Conservation (phyloP, 2,329 filamentous ascomycete species). For the Zymoseptoria crescenta region DNA sequence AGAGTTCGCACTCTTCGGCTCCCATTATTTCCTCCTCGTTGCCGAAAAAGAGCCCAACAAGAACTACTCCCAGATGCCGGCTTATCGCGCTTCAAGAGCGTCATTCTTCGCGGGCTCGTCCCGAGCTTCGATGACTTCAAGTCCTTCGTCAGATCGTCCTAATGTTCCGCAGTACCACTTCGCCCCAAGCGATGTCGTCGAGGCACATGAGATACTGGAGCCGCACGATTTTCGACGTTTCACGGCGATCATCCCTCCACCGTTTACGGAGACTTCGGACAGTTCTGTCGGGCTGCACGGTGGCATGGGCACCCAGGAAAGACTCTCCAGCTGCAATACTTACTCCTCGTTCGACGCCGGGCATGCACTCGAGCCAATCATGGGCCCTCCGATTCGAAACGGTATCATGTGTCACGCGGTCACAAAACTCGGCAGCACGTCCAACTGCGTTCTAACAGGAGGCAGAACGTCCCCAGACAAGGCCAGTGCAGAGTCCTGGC, state of each 20-base stretch:
- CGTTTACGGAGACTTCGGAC: conserved; percentile 18
- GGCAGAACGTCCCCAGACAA: conserved; percentile 69
- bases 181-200: conserved; percentile 17
- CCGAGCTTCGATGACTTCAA: conserved; percentile 14
- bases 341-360: conserved; percentile 28
- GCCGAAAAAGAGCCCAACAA: conserved; percentile 43
- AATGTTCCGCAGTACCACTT: conserved; percentile 20
- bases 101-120: conserved; percentile 17
- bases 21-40: conserved; percentile 74
- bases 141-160: conserved; percentile 10
- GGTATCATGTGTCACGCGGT: conserved; percentile 66
- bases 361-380: conserved; percentile 14
- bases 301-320: conserved; percentile 41
- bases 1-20: conserved; percentile 76
- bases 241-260: conserved; percentile 31
- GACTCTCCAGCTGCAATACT: conserved; percentile 41
- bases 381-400: conserved; percentile 25
- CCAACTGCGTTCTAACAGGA: conserved; percentile 60
- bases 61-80: conserved; percentile 18
- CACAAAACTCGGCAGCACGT: conserved; percentile 51
- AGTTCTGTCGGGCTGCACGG: conserved; percentile 35
- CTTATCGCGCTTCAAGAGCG: conserved; percentile 17
- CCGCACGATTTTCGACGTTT: conserved; percentile 32
- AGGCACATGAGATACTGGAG: conserved; percentile 22
- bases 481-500: conserved; percentile 67